These are phyloP conservation scores for Panaeolus papilionaceus DNA, from an alignment of 768 basidiomycete species.

Conservation along the genomic window DNA sequence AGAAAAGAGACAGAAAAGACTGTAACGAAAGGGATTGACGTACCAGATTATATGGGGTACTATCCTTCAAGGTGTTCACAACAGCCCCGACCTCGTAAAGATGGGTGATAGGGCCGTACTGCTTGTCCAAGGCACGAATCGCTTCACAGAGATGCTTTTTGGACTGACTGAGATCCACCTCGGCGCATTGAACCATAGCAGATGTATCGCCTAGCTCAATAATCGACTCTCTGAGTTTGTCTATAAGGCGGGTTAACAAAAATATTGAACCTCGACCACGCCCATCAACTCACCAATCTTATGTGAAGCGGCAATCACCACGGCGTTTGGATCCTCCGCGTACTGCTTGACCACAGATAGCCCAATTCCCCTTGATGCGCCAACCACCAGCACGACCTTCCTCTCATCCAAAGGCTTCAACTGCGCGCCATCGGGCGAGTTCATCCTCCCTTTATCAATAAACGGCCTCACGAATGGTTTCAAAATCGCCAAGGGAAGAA, in stretches of 20 bases:
- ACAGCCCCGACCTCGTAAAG: conserved; percentile 37
- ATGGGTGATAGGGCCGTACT: conserved; percentile 38
- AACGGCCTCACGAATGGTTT: background rate
- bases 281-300: background rate
- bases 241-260: background rate
- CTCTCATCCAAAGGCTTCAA: conserved; percentile 17
- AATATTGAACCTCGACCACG: no score
- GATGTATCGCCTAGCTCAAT: background rate
- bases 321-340: conserved; percentile 29
- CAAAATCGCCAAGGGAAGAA: background rate
- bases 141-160: conserved; percentile 28
- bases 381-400: conserved; percentile 37
- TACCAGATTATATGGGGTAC: conserved; percentile 29
- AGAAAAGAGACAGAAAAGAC: background rate
- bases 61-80: conserved; percentile 31
- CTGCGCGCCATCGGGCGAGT: background rate
- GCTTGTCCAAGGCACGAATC: conserved; percentile 30
- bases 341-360: conserved; percentile 36
- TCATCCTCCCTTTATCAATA: background rate
- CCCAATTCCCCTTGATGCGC: conserved; percentile 36
- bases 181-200: conserved; percentile 31
- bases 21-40: background rate
- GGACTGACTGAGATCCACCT: conserved; percentile 30
- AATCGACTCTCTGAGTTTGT: background rate
- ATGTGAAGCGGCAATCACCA: conserved; percentile 34